phyloP scores from a whole-genome alignment of 192 early-diverging fungal species.

The Anaeromyces robustus region DNA sequence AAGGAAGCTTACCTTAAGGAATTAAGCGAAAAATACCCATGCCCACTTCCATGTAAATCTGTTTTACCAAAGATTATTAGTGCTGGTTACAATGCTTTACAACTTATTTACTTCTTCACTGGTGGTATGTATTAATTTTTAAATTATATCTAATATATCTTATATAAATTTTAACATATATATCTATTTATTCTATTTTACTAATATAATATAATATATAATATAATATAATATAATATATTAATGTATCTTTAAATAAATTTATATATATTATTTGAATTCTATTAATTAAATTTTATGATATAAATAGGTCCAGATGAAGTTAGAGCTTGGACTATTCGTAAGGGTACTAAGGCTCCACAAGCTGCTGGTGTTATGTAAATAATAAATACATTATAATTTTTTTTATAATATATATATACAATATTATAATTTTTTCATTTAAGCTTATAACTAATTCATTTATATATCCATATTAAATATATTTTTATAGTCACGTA shows the following conservation, averaged over 20 bases:
- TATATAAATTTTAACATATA: too few species aligned
- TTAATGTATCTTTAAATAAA: too few species aligned
- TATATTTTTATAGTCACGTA: too few species aligned
- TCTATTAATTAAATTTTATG: neutral
- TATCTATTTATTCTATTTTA: neutral
- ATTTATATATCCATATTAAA: too few species aligned
- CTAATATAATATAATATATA: too few species aligned
- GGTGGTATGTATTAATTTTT: neutral
- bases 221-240: too few species aligned
- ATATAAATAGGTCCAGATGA: slow-evolving; percentile 86
- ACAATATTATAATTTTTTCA: too few species aligned
- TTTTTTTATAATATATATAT: too few species aligned
- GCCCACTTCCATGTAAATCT: slow-evolving; percentile 18
- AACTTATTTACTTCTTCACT: slow-evolving; percentile 61
- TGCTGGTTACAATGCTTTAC: slow-evolving; percentile 73
- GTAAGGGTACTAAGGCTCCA: slow-evolving; percentile 65
- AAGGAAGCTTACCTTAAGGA: slow-evolving; percentile 45
- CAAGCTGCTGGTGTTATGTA: slow-evolving; percentile 80
- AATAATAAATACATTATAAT: neutral
- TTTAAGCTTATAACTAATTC: too few species aligned
- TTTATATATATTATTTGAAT: too few species aligned
- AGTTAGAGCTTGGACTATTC: slow-evolving; percentile 85
- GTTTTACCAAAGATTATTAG: slow-evolving; percentile 81
- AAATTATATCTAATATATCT: too few species aligned
- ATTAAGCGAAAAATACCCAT: slow-evolving; percentile 32